These are phyloP conservation scores for Leptomonas seymouri DNA, from an alignment of 208 protist genomes.

Conservation along the genomic window DNA sequence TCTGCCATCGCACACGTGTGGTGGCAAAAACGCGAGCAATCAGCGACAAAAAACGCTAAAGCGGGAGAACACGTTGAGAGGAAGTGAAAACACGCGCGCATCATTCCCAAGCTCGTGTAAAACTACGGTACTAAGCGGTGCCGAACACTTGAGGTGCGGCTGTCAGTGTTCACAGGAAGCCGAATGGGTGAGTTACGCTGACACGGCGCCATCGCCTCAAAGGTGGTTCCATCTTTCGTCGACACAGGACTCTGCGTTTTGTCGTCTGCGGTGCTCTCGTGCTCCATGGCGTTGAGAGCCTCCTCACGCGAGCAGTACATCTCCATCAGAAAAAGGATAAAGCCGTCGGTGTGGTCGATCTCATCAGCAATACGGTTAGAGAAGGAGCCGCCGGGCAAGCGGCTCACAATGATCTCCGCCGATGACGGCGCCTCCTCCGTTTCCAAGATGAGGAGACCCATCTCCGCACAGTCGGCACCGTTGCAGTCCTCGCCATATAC, in stretches of 20 bases:
- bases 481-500: conserved; percentile 49
- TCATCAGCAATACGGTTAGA: conserved; percentile 23
- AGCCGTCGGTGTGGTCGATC: conserved; percentile 67
- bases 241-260: conserved; percentile 10
- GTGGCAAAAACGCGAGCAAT: background rate
- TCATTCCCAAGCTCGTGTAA: background rate
- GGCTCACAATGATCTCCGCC: conserved; percentile 73
- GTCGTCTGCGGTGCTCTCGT: conserved; percentile 4
- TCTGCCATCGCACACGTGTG: too few species aligned
- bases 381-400: conserved; percentile 27
- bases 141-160: conserved; percentile 8
- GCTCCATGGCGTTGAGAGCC: conserved; percentile 19
- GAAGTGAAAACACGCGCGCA: too few species aligned
- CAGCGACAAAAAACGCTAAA: background rate
- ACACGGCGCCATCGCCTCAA: conserved; percentile 20
- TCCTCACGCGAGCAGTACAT: conserved; percentile 79
- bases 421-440: conserved; percentile 76
- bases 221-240: conserved; percentile 2
- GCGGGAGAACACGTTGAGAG: background rate
- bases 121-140: conserved; percentile 13
- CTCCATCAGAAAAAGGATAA: conserved; percentile 79
- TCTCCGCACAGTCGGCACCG: conserved; percentile 54
- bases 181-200: conserved; percentile 52
- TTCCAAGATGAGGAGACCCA: conserved; percentile 59
- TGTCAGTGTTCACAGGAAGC: conserved; percentile 45